Evolutionary conservation across 257 asterid species (phyloP), one percentile per base, ranked within the genome.

Genomic region (Paraleonurus japonicus): DNA sequence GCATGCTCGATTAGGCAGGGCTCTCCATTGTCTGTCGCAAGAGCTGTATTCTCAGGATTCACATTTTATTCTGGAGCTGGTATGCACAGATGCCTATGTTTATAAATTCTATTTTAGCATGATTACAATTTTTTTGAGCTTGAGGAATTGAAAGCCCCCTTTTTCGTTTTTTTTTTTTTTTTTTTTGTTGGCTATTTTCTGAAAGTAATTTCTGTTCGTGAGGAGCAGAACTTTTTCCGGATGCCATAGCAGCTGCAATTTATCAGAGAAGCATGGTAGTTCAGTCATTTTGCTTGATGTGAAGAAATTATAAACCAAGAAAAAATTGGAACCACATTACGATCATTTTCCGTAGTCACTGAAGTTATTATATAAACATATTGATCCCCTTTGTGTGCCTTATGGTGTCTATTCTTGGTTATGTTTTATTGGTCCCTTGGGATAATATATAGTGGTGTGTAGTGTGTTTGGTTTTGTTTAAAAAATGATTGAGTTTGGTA

Each of bases 31-130:
- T 81, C 96, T 95, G 64, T 92, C 99, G 33, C 96, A 89, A 59
- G 99, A 95, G 86, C 72, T 95, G 76, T 95, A 95, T 79, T 95
- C 99, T 71, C 96, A 92, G 78, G 99, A 95, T 85, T 95, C 99
- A 51, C 99, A 95, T 80, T 95, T 95, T 78, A 89, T 95, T 67
- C 86, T 95, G 63, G 99, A 95, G 86, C 86, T 94, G 98, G 99
- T 94, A 82, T 43, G 83, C 35, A 17, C 68, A 27, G 68, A 26
- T 73, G 50, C 63, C 30, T 60, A n/a, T 67, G 50, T 74, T 53
- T 53, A 26, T n/a, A 30, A 33, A 37, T 61, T 65, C 47, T 66
- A 57, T 51, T 24, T 63, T 74, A 58, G n/a, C 65, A 39, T 50
- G 74, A 59, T 45, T 17, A 27, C 8, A 64, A 19, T 26, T 48